Base-by-base conservation (phyloP, 768 basidiomycete genomes). In the Auriculariales sp. region DNA sequence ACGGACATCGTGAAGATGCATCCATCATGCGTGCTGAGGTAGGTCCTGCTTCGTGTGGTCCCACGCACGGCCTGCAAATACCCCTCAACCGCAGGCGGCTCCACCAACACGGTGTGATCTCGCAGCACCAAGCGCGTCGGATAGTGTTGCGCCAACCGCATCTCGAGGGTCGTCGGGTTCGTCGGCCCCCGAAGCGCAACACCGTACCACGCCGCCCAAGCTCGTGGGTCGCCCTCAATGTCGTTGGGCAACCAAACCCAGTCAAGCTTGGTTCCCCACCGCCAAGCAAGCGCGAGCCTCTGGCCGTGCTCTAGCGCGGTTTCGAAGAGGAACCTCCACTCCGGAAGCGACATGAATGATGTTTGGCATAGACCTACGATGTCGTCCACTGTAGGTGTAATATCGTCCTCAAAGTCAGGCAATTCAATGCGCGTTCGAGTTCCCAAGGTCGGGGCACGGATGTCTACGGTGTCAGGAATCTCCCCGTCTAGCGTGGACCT, bases 41-140 rank as follows among this genome's bases (percentile, higher is more conserved):
- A 93, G 12, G 83, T 57, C 3, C 71, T 77, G 27, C 62, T 60
- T 53, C 78, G 75, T 17, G 74, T 68, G 55, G 75, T 78, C 2
- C 77, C 71, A 54, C 69, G 73, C 57, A 87, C 71, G 44, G 81
- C 79, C 52, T 85, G 75, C 35, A 93, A 67, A 64, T 86, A 95
- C 2, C 93, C 93, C 64, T 97, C 93, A 44, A 94, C 68, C 0
- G 78, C 74, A 0, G 81, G 79, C 2, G 93, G 93, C 57, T 93
- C 88, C 29, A 74, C 64, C 15, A 92, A 59, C 31, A 61, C 65
- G 14, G 63, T 70, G 9, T 71, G 72, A 46, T 75, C 68, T 44
- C 67, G 66, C 57, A 64, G 62, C 7, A 47, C 46, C 19, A 68
- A 63, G 19, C 15, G 57, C 61, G 5, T 74, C 3, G 80, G 74